Conservation (phyloP, 192 early-diverging fungal species). For the Backusella parvicylindrica region DNA sequence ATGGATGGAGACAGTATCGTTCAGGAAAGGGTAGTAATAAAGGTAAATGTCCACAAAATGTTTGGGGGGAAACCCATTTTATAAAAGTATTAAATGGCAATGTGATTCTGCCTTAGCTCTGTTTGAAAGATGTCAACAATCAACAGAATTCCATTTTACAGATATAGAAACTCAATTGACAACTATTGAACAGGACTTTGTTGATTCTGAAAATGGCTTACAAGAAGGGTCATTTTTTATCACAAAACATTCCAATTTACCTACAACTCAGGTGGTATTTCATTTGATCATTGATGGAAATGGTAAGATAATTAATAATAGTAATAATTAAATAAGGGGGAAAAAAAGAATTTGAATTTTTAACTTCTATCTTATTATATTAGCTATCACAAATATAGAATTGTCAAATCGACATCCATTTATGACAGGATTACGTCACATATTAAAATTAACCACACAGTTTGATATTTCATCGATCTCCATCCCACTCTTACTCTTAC, state of each 20-base stretch:
- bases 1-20: conserved; percentile 28
- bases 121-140: conserved; percentile 57
- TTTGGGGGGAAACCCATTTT: not conserved
- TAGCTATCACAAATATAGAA: conserved; percentile 20
- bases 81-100: not conserved
- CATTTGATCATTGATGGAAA: conserved; percentile 63
- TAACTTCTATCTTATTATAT: not conserved
- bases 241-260: conserved; percentile 74
- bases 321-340: not conserved
- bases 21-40: conserved; percentile 33
- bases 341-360: not conserved
- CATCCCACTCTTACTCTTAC: conserved; percentile 65
- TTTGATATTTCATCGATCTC: conserved; percentile 63
- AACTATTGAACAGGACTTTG: conserved; percentile 50
- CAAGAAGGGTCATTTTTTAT: conserved; percentile 73
- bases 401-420: conserved; percentile 35
- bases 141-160: conserved; percentile 78
- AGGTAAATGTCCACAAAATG: conserved; percentile 10
- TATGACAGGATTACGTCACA: conserved; percentile 59
- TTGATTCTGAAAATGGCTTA: conserved; percentile 14
- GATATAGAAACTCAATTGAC: conserved; percentile 61
- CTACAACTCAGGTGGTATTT: conserved; percentile 69
- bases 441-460: conserved; percentile 53
- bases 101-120: conserved; percentile 35
- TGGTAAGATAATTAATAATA: conserved; percentile 30